Percentiles rank a stretch among this genome's conserved stretches.
Evolutionary conservation across 2,329 filamentous ascomycete genomes (phyloP).

Genomic region (Colletotrichum simmondsii): DNA sequence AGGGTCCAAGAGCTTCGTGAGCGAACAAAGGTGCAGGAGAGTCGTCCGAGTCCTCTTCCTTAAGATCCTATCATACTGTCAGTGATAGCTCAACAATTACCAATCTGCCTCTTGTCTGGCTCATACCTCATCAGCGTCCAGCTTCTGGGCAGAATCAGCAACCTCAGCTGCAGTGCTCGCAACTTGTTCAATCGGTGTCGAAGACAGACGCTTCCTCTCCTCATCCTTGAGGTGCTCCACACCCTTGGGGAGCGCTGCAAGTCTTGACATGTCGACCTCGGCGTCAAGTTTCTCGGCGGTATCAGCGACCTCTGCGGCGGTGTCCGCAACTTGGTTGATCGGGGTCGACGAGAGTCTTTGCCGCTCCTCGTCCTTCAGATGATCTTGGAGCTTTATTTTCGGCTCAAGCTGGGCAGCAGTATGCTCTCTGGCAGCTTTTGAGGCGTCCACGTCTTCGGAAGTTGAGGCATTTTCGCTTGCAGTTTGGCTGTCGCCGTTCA

Average conservation of each 20-base stretch:
- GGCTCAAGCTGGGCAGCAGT: conserved; percentile 37
- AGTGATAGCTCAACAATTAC: not conserved
- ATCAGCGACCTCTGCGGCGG: conserved; percentile 57
- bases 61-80: conserved; percentile 2
- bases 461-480: not conserved
- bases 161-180: conserved; percentile 57
- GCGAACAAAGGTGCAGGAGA: conserved; percentile 55
- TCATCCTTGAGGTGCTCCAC: conserved; percentile 34
- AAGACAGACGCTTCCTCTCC: conserved; percentile 46
- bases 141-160: conserved; percentile 51
- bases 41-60: conserved; percentile 32
- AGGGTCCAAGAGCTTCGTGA: conserved; percentile 58
- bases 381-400: conserved; percentile 6
- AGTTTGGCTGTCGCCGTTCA: conserved; percentile 5
- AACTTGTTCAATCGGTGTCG: conserved; percentile 53
- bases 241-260: not conserved
- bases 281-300: conserved; percentile 51
- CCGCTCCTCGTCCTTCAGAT: conserved; percentile 40
- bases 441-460: conserved; percentile 11
- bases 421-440: not conserved
- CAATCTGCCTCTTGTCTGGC: not conserved
- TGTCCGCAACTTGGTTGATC: conserved; percentile 52
- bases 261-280: not conserved
- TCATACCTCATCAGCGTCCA: conserved; percentile 43
- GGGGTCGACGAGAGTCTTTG: conserved; percentile 50